phyloP scores from a whole-genome alignment of 148 eudicot genomes.

The Beta vulgaris region DNA sequence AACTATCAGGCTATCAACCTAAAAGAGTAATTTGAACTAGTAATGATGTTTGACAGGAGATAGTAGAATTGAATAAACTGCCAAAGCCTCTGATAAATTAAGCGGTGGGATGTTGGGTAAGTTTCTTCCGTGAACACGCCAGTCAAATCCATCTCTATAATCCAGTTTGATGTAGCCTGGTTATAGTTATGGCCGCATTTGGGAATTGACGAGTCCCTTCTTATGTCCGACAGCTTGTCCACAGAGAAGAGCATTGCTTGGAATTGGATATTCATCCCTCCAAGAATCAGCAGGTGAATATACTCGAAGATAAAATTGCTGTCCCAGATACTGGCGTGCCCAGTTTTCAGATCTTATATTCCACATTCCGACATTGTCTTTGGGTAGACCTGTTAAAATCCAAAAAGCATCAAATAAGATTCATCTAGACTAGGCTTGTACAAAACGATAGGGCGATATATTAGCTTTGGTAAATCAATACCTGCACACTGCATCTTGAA shows the following conservation, averaged over 20 bases:
- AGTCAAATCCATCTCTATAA: neutral
- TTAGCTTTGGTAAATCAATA: slow-evolving; percentile 1
- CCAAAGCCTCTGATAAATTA: neutral
- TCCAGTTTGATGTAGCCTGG: neutral
- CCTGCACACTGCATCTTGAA: slow-evolving; percentile 61
- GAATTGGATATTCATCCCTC: slow-evolving; percentile 65
- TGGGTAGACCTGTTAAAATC: slow-evolving; percentile 45
- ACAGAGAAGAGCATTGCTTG: slow-evolving; percentile 56
- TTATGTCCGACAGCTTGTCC: slow-evolving; percentile 47
- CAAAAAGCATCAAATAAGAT: neutral
- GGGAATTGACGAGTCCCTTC: slow-evolving; percentile 5
- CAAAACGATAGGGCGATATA: neutral
- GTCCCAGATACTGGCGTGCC: slow-evolving; percentile 63
- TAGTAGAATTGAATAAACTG: neutral
- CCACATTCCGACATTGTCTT: slow-evolving; percentile 75
- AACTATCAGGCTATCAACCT: too few species aligned
- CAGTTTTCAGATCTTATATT: slow-evolving; percentile 60
- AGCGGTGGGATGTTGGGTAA: neutral
- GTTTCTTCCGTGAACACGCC: neutral
- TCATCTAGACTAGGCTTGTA: neutral
- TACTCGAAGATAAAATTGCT: slow-evolving; percentile 65
- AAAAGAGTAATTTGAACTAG: neutral
- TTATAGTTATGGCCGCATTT: neutral
- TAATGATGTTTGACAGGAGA: neutral
- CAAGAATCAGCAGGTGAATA: slow-evolving; percentile 47